These are phyloP conservation scores for Fusarium luffae DNA, from an alignment of 2,329 filamentous ascomycete species.

Conservation along the genomic window DNA sequence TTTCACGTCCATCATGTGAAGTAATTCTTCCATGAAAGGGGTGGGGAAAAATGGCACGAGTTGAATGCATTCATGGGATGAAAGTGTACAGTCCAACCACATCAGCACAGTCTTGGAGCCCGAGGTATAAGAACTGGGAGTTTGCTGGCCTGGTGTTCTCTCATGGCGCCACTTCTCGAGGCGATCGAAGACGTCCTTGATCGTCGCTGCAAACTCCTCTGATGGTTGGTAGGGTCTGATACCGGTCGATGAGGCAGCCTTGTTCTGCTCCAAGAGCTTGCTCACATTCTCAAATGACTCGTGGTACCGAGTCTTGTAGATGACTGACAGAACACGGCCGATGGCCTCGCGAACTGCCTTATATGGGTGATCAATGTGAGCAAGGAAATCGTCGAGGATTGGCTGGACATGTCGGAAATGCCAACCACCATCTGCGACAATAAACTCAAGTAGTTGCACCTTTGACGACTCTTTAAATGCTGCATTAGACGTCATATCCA, in stretches of 20 bases:
- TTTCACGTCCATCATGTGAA: slow-evolving; percentile 99
- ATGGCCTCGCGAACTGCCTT: slow-evolving; percentile 97
- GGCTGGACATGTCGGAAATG: slow-evolving; percentile 93
- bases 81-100: slow-evolving; percentile 92
- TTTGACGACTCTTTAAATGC: slow-evolving; percentile 99
- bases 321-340: slow-evolving; percentile 85
- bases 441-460: slow-evolving; percentile 88
- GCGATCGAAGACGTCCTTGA: slow-evolving; percentile 79
- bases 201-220: slow-evolving; percentile 76
- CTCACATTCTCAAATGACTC: slow-evolving; percentile 89
- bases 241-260: slow-evolving; percentile 82
- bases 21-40: slow-evolving; percentile 87
- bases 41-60: slow-evolving; percentile 91
- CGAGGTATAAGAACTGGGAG: slow-evolving; percentile 92
- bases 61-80: slow-evolving; percentile 91
- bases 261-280: slow-evolving; percentile 81
- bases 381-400: slow-evolving; percentile 87
- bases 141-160: slow-evolving; percentile 87
- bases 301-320: slow-evolving; percentile 92
- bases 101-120: slow-evolving; percentile 95
- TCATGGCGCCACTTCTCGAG: slow-evolving; percentile 90
- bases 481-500: slow-evolving; percentile 95
- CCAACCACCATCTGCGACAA: slow-evolving; percentile 90
- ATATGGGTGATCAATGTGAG: slow-evolving; percentile 95
- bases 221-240: slow-evolving; percentile 84